These are phyloP conservation scores for Mikania micrantha DNA, from an alignment of 129 eudicot species.

Conservation along the genomic window DNA sequence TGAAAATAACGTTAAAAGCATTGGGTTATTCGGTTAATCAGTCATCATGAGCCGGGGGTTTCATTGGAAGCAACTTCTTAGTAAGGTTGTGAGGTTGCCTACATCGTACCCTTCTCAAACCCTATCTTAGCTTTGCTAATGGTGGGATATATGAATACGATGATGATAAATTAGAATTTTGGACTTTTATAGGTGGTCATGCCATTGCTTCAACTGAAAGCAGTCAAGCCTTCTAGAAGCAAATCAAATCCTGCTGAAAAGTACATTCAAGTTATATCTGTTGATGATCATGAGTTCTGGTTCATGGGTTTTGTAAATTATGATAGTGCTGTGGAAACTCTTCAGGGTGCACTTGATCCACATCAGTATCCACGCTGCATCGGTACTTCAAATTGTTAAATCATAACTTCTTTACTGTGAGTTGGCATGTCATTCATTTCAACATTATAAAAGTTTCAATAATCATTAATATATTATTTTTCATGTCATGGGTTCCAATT, in stretches of 20 bases:
- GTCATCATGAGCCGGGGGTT: too few species aligned
- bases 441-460: neutral
- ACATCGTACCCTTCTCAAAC: too few species aligned
- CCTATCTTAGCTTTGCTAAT: too few species aligned
- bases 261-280: constrained; percentile 47
- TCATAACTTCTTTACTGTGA: neutral
- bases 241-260: constrained; percentile 43
- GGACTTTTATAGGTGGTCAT: constrained; percentile 41
- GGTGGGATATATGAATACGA: too few species aligned
- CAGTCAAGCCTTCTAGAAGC: constrained; percentile 32
- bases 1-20: too few species aligned
- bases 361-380: constrained; percentile 16
- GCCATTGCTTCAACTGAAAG: constrained; percentile 39
- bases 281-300: constrained; percentile 57
- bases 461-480: neutral
- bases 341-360: constrained; percentile 23
- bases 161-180: too few species aligned
- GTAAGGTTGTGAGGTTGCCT: too few species aligned
- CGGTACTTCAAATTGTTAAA: constrained; percentile 24
- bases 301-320: constrained; percentile 54
- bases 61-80: too few species aligned
- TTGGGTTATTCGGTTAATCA: too few species aligned
- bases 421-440: neutral
- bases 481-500: neutral
- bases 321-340: constrained; percentile 29